These are phyloP conservation scores for Pythium apleroticum DNA, from an alignment of 352 stramenopile species.

Conservation along the genomic window DNA sequence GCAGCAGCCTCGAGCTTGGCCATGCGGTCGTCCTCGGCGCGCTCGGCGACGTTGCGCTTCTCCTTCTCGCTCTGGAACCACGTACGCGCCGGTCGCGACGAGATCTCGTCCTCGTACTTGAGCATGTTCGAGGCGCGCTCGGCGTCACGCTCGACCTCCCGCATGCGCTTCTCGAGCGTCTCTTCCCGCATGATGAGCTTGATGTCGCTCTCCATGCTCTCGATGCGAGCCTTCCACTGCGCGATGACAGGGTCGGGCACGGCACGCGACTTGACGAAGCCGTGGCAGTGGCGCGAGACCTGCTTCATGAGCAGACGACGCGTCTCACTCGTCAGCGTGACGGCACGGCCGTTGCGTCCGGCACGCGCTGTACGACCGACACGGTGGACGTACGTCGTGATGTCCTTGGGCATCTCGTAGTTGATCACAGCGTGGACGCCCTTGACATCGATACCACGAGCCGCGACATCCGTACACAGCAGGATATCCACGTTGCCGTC, in stretches of 20 bases:
- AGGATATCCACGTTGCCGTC: slow-evolving; percentile 95
- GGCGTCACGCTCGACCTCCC: slow-evolving; percentile 87
- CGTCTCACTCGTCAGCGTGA: slow-evolving; percentile 90
- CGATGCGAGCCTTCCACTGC: slow-evolving; percentile 85
- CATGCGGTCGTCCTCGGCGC: slow-evolving; percentile 65
- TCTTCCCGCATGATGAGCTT: slow-evolving; percentile 87
- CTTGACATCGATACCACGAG: slow-evolving; percentile 97
- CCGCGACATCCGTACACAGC: slow-evolving; percentile 98
- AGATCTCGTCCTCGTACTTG: slow-evolving; percentile 90
- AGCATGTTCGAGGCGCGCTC: slow-evolving; percentile 90
- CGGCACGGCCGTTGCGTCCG: slow-evolving; percentile 89
- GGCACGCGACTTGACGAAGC: slow-evolving; percentile 90
- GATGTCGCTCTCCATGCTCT: slow-evolving; percentile 79
- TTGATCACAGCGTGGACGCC: slow-evolving; percentile 99
- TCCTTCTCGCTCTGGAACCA: slow-evolving; percentile 93
- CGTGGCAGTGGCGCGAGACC: slow-evolving; percentile 85
- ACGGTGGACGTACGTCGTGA: slow-evolving; percentile 98
- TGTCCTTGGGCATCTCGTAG: slow-evolving; percentile 99
- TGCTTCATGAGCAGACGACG: slow-evolving; percentile 95
- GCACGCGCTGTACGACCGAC: slow-evolving; percentile 98
- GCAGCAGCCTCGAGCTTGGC: slow-evolving; percentile 40
- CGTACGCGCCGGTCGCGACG: slow-evolving; percentile 77
- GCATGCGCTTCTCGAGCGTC: slow-evolving; percentile 88
- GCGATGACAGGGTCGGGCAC: slow-evolving; percentile 87
- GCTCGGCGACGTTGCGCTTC: slow-evolving; percentile 81